Evolutionary conservation across 2,329 filamentous ascomycete genomes (phyloP), one percentile per base, ranked within the genome.

Genomic region (Aspergillus jensenii): DNA sequence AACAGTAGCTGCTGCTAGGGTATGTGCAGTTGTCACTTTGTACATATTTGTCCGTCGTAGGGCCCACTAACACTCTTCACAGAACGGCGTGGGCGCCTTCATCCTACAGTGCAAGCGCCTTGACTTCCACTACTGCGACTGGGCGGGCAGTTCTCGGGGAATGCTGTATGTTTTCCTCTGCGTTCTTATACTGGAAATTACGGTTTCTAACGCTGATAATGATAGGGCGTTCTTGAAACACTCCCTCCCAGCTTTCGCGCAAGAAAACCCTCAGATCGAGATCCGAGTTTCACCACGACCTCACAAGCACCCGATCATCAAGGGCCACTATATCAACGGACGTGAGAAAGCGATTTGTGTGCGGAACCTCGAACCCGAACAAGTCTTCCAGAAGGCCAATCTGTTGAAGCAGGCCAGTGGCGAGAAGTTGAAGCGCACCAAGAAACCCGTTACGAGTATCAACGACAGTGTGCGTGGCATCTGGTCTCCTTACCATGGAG

Each of bases 21-120:
- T 87, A 76, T 60, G 81, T 69, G 17, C 11, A 33, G 14, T 23
- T 6, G 11, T 11, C 15, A 17, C 37, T 19, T 14, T 12, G 7
- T n/a, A 19, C 15, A n/a, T n/a, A 14, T 21, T 35, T 6, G 2
- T 8, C 35, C 6, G 5, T 5, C 8, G 12, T 6, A n/a, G 19
- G 23, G 21, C 21, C 14, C 6, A 37, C 56, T 49, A 40, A 51
- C 54, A 65, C 47, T 19, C 19, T 56, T 6, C 69, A 31, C 27
- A 98, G 93, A 98, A 99, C 81, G 95, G 95, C 83, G 84, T 98
- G 67, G 93, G 93, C 70, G 90, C 93, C 74, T 98, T 98, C 82
- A 91, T 99, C 77, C 86, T 97, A 58, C 93, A 96, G 81, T 99
- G 95, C 87, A 96, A 91, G 82, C 90, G 89, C 73, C 82, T 99